Evolutionary conservation across 768 basidiomycete species (phyloP), one percentile per base, ranked within the genome.

Genomic region (Cystobasidium ongulense): DNA sequence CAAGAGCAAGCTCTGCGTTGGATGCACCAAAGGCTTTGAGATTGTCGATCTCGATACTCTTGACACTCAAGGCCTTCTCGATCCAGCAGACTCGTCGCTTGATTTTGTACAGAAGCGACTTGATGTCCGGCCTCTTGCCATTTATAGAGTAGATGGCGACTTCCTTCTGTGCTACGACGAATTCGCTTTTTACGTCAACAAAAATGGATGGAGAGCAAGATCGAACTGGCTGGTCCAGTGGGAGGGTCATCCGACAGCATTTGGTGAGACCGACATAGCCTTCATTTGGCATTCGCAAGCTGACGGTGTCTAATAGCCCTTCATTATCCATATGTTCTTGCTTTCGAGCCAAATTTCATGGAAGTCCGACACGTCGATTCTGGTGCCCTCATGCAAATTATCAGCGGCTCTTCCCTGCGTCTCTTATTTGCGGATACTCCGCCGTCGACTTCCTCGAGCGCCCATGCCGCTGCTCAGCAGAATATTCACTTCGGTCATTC

Each of bases 101-200:
- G 94, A 98, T 76, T 97, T 99, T 83, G 92, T 97, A 36, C 85
- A 91, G 76, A 92, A 89, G 82, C 84, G 88, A 74, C 92, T 95
- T 80, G 91, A 88, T 79, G 84, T 95, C 53, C 85, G 89, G 57
- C 96, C 96, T 3, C 91, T 98, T 85, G 92, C 96, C 4, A 96
- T 99, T 74, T 99, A 94, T 81, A 87, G 96, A 66, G 90, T 98
- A 68, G 91, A 92, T 76, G 94, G 92, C 77, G 95, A 98, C 80
- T 98, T 99, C 82, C 82, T 99, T 63, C 83, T 99, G 39, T 99
- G 96, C 80, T 99, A 98, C 82, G 96, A 98, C 81, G 96, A 98
- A 82, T 99, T 97, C 80, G 96, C 96, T 0, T 98, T 99, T 80
- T 98, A 97, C 81, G 93, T 99, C 76, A 95, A 98, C 82, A 92